Percentiles rank a stretch among this genome's conserved stretches.
These are phyloP conservation scores for Penicillium canariense DNA, from an alignment of 495 filamentous ascomycete genomes.

Conservation along the genomic window DNA sequence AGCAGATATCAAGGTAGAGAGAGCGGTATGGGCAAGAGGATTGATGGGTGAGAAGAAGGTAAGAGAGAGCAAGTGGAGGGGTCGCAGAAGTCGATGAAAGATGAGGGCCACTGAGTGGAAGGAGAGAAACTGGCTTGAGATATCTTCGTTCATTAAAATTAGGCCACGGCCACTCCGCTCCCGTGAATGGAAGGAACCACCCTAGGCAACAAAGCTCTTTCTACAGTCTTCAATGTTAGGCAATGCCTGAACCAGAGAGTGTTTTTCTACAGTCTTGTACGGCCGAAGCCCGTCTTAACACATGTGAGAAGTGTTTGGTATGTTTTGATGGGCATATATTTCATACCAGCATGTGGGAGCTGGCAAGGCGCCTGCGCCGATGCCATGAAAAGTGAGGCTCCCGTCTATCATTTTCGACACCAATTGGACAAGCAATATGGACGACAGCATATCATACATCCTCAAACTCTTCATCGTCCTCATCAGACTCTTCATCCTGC, in stretches of 20 bases:
- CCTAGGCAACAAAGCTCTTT: too few species aligned
- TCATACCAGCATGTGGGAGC: neutral
- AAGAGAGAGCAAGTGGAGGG: neutral
- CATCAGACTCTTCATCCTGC: slow-evolving; percentile 46
- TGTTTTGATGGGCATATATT: neutral
- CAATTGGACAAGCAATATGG: neutral
- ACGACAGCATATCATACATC: slow-evolving; percentile 35
- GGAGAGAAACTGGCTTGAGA: neutral
- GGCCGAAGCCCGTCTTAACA: too few species aligned
- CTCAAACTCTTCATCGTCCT: slow-evolving; percentile 55
- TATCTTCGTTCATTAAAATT: neutral
- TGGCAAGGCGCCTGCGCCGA: slow-evolving; percentile 18
- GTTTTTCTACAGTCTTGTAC: too few species aligned
- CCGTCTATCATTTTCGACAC: slow-evolving; percentile 1
- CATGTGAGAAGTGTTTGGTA: neutral
- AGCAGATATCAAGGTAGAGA: too few species aligned
- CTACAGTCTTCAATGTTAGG: too few species aligned
- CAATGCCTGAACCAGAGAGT: too few species aligned
- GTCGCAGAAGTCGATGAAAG: neutral
- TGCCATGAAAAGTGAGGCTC: neutral
- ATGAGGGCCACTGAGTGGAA: neutral
- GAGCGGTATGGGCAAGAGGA: neutral
- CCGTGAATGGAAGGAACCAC: neutral
- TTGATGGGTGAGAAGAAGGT: neutral
- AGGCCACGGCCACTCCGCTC: neutral